Evolutionary conservation across 306 rosid genomes (phyloP).

Genomic region (Vicia villosa): DNA sequence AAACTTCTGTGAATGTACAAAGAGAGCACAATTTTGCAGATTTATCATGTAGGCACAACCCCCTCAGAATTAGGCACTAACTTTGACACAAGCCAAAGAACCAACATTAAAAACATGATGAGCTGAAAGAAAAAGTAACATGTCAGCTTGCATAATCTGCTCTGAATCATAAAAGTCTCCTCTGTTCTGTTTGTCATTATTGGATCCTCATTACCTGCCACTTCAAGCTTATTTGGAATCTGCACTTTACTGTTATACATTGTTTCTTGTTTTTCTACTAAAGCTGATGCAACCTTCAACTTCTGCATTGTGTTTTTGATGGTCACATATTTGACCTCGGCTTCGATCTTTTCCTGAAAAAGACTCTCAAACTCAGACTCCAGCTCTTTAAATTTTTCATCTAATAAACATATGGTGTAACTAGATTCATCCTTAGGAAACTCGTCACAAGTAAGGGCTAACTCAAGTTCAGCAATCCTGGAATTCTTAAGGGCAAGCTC

Average conservation of each 20-base stretch:
- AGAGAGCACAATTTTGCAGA: slow-evolving; percentile 33
- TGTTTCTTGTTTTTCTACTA: slow-evolving; percentile 48
- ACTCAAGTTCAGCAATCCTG: slow-evolving; percentile 64
- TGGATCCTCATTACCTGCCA: background rate
- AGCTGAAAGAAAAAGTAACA: slow-evolving; percentile 55
- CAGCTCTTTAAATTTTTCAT: slow-evolving; percentile 40
- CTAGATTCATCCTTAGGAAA: slow-evolving; percentile 49
- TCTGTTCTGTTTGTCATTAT: slow-evolving; percentile 39
- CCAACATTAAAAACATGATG: slow-evolving; percentile 49
- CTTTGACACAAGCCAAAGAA: slow-evolving; percentile 47
- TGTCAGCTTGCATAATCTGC: slow-evolving; percentile 52
- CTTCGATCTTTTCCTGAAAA: slow-evolving; percentile 48
- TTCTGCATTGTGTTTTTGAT: slow-evolving; percentile 44
- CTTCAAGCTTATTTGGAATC: slow-evolving; percentile 38
- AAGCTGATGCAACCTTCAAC: slow-evolving; percentile 46
- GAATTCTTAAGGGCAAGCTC: slow-evolving; percentile 52
- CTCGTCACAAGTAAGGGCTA: slow-evolving; percentile 40
- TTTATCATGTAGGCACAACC: slow-evolving; percentile 79
- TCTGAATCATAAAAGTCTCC: slow-evolving; percentile 56
- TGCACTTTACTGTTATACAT: slow-evolving; percentile 49
- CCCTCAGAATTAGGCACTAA: slow-evolving; percentile 41
- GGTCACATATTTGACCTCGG: slow-evolving; percentile 49
- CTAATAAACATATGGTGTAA: slow-evolving; percentile 37
- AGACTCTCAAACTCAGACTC: slow-evolving; percentile 52
- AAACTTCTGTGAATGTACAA: slow-evolving; percentile 39